These are phyloP conservation scores for Leishmania tarentolae DNA, from an alignment of 208 protist species.

Conservation along the genomic window DNA sequence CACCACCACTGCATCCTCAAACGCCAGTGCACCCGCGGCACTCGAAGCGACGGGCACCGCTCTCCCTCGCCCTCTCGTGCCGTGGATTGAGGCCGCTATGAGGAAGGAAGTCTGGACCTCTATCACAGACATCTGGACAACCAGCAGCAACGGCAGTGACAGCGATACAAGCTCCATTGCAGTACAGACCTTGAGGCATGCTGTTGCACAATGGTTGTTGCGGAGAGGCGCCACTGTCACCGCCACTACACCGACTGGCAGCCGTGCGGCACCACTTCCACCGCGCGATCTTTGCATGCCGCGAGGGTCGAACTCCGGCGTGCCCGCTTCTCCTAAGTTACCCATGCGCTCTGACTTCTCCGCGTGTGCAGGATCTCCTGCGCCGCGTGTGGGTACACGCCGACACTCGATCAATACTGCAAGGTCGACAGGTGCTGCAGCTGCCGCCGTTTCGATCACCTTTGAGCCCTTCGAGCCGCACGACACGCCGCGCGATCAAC, in stretches of 20 bases:
- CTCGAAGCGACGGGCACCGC: neutral
- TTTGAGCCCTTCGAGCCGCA: constrained; percentile 53
- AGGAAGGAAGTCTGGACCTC: constrained; percentile 24
- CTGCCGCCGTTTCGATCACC: constrained; percentile 2
- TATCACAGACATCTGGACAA: neutral
- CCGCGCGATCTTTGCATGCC: constrained; percentile 36
- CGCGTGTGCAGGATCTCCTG: neutral
- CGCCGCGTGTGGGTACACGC: neutral
- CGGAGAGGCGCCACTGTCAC: constrained; percentile 51
- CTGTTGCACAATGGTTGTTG: constrained; percentile 40
- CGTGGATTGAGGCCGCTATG: constrained; percentile 25
- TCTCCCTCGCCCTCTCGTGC: constrained; percentile 17
- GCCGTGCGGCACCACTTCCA: constrained; percentile 29
- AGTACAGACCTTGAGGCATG: constrained; percentile 25
- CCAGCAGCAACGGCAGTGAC: neutral
- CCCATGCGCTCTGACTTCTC: neutral
- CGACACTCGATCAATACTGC: neutral
- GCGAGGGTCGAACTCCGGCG: neutral
- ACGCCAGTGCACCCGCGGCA: neutral
- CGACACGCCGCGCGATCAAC: constrained; percentile 29
- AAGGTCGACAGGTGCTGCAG: neutral
- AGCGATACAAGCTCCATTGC: constrained; percentile 4
- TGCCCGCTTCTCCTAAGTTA: neutral
- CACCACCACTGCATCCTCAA: neutral
- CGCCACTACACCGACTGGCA: constrained; percentile 39